Base-by-base conservation (phyloP, 2,329 filamentous ascomycete genomes). In the Aspergillus sclerotialis region DNA sequence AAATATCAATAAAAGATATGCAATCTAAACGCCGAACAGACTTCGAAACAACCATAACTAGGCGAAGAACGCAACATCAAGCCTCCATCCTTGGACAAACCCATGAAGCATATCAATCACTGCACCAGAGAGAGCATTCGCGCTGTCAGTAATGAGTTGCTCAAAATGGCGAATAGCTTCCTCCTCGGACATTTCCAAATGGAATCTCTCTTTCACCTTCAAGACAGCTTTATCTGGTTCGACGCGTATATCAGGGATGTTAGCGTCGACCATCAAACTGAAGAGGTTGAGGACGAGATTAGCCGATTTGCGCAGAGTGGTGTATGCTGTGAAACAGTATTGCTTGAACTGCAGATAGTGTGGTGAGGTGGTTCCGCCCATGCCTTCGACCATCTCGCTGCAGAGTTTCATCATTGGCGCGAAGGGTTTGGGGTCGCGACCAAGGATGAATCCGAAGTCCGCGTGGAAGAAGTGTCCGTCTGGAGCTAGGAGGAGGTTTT, bases 371-470 rank as follows among this genome's bases (percentile, higher is more conserved):
- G 80, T 74, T 9, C 92, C 92, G 26, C 93, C 93, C 87, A 98
- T 95, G 43, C 89, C 92, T 53, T 98, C 92, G 3, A 96, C 86
- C 92, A 98, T 98, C 56, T 98, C 90, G 49, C 89, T 90, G 55
- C 84, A 90, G 7, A 98, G 77, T 61, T 98, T 98, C 82, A 98
- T 94, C 33, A 90, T 80, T 0, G 92, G 92, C 0, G 92, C 90
- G 55, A 98, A 96, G 0, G 92, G 92, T 56, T 98, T 98, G 0
- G 92, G 92, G 49, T 98, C 92, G 26, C 92, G 84, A 12, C 92
- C 92, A 1, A 98, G 81, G 42, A 98, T 98, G 63, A 94, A 98
- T 27, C 93, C 92, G 52, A 98, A 98, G 60, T 98, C 92, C 18
- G 90, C 89, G 58, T 98, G 92, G 73, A 98, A 95, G 69, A 98